Percentiles rank a stretch among this genome's conserved stretches.
phyloP scores from a whole-genome alignment of 2,329 filamentous ascomycete genomes.

The Verticillium albo-atrum region DNA sequence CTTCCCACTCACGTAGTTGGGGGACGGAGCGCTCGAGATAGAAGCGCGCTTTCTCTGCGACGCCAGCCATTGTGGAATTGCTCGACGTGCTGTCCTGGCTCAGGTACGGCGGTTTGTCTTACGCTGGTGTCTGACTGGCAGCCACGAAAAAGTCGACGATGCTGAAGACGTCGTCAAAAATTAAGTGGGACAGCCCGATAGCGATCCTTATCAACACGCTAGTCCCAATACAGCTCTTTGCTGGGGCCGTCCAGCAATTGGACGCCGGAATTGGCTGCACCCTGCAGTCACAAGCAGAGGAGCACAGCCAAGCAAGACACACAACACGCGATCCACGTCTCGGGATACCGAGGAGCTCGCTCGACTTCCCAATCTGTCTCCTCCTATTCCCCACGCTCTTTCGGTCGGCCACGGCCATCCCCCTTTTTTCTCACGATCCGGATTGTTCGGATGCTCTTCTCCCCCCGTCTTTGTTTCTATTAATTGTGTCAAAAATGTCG shows the following conservation, averaged over 20 bases:
- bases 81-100: background rate
- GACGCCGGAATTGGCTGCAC: background rate
- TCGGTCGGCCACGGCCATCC: conserved; percentile 4
- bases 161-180: background rate
- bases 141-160: background rate
- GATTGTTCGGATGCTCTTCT: conserved; percentile 23
- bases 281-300: background rate
- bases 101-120: background rate
- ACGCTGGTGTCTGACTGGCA: background rate
- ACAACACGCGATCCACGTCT: conserved; percentile 1
- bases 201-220: background rate
- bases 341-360: background rate
- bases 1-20: conserved; percentile 86
- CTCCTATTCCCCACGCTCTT: conserved; percentile 1
- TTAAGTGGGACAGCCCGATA: background rate
- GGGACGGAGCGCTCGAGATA: conserved; percentile 90
- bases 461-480: conserved; percentile 5
- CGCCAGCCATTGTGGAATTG: conserved; percentile 60
- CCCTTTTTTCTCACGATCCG: conserved; percentile 10
- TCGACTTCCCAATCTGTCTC: background rate
- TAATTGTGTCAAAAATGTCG: conserved; percentile 27
- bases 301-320: background rate
- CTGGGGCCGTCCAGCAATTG: background rate
- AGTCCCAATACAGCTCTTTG: background rate
- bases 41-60: conserved; percentile 91